Percentiles rank a stretch among this genome's conserved stretches.
Evolutionary conservation across 2,329 filamentous ascomycete species (phyloP).

Genomic region (Penicillium griseofulvum): DNA sequence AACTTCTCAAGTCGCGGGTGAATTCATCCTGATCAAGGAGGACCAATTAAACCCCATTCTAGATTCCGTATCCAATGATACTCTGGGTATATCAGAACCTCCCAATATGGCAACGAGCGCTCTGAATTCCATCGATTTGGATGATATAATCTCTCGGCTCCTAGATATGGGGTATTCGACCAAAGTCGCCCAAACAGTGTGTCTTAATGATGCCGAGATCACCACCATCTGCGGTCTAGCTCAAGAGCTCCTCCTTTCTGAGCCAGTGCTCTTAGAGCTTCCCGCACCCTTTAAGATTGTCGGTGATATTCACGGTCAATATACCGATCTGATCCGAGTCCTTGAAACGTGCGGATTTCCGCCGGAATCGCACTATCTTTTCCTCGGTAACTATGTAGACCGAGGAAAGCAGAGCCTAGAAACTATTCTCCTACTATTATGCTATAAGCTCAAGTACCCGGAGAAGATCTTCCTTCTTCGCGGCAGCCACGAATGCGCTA

Average conservation of each 20-base stretch:
- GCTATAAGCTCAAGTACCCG: conserved; percentile 95
- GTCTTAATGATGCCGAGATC: conserved; percentile 96
- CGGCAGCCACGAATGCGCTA: conserved; percentile 95
- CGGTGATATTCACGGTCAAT: conserved; percentile 94
- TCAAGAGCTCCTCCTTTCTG: conserved; percentile 82
- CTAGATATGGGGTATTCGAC: conserved; percentile 92
- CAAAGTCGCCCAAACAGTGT: conserved; percentile 96
- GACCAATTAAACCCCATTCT: conserved; percentile 63
- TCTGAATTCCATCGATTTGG: conserved; percentile 86
- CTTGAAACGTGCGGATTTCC: conserved; percentile 99
- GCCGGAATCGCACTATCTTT: conserved; percentile 85
- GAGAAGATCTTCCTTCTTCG: conserved; percentile 96
- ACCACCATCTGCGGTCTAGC: conserved; percentile 86
- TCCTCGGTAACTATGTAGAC: conserved; percentile 94
- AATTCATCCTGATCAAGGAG: conserved; percentile 71
- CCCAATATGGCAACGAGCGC: conserved; percentile 77
- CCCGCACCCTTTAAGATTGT: conserved; percentile 97
- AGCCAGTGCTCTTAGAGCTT: conserved; percentile 87
- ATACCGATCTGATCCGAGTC: conserved; percentile 91
- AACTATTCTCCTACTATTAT: conserved; percentile 85
- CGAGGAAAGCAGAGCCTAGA: conserved; percentile 93
- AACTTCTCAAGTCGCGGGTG: conserved; percentile 68
- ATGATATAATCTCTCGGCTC: conserved; percentile 93
- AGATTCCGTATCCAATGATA: conserved; percentile 47
- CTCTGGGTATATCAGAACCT: conserved; percentile 46